Evolutionary conservation across 495 filamentous ascomycete species (phyloP).

Genomic region (Chaetomium tenue): DNA sequence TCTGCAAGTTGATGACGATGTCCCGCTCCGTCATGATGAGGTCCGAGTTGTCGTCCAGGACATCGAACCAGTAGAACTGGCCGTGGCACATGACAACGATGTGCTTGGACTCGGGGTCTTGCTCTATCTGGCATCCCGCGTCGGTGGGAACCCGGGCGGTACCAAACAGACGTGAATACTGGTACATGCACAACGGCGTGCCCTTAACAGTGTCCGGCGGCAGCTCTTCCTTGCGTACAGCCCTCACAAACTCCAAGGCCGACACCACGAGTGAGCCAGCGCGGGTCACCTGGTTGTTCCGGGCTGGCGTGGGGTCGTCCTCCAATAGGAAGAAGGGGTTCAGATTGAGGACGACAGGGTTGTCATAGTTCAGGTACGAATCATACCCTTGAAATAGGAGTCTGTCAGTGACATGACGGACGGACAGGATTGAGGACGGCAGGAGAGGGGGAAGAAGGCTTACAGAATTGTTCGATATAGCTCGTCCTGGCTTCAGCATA

Average conservation of each 20-base stretch:
- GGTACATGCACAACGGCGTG: slow-evolving; percentile 91
- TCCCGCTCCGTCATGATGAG: slow-evolving; percentile 98
- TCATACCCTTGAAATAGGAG: slow-evolving; percentile 74
- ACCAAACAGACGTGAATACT: slow-evolving; percentile 93
- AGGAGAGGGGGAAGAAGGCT: slow-evolving; percentile 36
- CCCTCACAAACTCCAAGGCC: slow-evolving; percentile 86
- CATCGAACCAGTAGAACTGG: slow-evolving; percentile 99
- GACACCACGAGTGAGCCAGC: slow-evolving; percentile 91
- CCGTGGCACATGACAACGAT: slow-evolving; percentile 92
- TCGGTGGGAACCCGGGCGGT: slow-evolving; percentile 94
- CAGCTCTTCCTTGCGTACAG: slow-evolving; percentile 88
- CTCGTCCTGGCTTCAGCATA: slow-evolving; percentile 93
- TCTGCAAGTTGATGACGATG: slow-evolving; percentile 85
- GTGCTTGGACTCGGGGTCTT: slow-evolving; percentile 84
- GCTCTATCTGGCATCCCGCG: slow-evolving; percentile 92
- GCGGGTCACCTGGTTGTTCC: slow-evolving; percentile 93
- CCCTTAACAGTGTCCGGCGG: slow-evolving; percentile 83
- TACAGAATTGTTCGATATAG: slow-evolving; percentile 99
- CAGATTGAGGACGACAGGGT: slow-evolving; percentile 93
- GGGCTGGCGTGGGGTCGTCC: slow-evolving; percentile 93
- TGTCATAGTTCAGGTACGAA: slow-evolving; percentile 97
- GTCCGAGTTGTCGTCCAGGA: slow-evolving; percentile 89
- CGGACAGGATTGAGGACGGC: not conserved
- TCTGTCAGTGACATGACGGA: not conserved
- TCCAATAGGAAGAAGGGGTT: slow-evolving; percentile 98